Evolutionary conservation across 2,329 filamentous ascomycete genomes (phyloP), one percentile per base, ranked within the genome.

Genomic region (Fusarium caatingaense): DNA sequence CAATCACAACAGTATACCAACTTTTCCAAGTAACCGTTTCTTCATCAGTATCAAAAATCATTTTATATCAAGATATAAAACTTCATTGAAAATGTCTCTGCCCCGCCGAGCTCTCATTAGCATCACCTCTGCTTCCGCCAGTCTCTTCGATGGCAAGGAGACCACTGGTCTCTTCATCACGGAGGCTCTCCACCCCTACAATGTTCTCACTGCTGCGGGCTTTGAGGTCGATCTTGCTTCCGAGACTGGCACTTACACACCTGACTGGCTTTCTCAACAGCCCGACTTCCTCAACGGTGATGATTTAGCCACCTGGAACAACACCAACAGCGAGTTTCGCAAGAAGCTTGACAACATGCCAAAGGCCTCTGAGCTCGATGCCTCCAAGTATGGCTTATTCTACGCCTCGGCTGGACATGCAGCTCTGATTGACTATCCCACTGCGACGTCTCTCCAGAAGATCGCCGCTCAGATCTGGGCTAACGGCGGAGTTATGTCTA

Each of bases 341-440:
- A 74, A 77, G 53, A 84, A 84, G 72, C 75, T 85, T 12, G 83
- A 84, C 69, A 77, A 78, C 37, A 76, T 84, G 70, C 66, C 76
- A 51, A 81, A 79, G 60, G 78, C 83, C 3, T 59, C 63, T 15
- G 70, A 72, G 4, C 34, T 72, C 10, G 78, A 82, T 42, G 69
- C 49, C 9, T 63, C 64, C 10, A 54, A 57, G 28, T 71, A 71
- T 8, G 68, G 68, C 0, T 32, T 74, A 1, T 74, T 74, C 50
- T 74, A 53, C 21, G 70, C 71, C 12, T 73, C 66, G 13, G 61
- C 61, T n/a, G 61, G 61, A 1, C 61, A 64, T 20, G 61, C 60
- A 7, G 61, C 61, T 7, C 18, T 64, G 13, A 64, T 64, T 18
- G 61, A 64, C 15, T 64, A 64, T 5, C 61, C 61, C 18, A 64